Base-by-base conservation (phyloP, 2,329 filamentous ascomycete species). In the Microcyclospora pomicola region DNA sequence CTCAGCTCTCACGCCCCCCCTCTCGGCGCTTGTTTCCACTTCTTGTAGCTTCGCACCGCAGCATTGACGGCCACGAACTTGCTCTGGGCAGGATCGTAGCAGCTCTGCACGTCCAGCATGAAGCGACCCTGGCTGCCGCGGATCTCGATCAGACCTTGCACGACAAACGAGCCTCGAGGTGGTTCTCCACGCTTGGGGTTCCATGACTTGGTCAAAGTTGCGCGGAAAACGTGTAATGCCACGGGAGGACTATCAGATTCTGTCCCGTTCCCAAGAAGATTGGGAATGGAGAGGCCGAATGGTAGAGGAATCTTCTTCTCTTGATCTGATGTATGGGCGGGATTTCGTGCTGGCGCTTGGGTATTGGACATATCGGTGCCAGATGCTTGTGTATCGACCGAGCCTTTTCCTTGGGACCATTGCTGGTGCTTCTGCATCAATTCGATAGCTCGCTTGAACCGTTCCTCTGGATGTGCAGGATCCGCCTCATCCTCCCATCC, bases 131-230 rank as follows among this genome's bases (percentile, higher is more conserved):
- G 56, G 7, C 53, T 48, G 6, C 67, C 67, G n/a, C 58, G 50
- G 2, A 70, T 47, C 40, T 69, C 64, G 2, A 71, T 53, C 27
- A 68, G 39, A 3, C 66, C 68, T 2, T 55, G 51, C 10, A 71
- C 59, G 0, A 63, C 42, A 36, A 69, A 59, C 2, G 56, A 59
- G 2, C 68, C 68, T 10, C 65, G 58, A 5, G 67, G 66, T 0
- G 60, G 50, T 6, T 50, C 38, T 29, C 51, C 52, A 3, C 16
- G 16, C 39, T 52, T 50, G 9, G 52, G 49, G 31, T 55, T 58
- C 53, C 55, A 57, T 15, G 47, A 36, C 37, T 53, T 51, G 5
- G 39, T 40, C 7, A 59, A 37, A 0, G 49, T 47, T 2, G 37
- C 15, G 24, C 38, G 38, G 42, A 59, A 57, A 14, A 54, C 44